These are phyloP conservation scores for Hippophae rhamnoides DNA, from an alignment of 306 rosid genomes.

Conservation along the genomic window DNA sequence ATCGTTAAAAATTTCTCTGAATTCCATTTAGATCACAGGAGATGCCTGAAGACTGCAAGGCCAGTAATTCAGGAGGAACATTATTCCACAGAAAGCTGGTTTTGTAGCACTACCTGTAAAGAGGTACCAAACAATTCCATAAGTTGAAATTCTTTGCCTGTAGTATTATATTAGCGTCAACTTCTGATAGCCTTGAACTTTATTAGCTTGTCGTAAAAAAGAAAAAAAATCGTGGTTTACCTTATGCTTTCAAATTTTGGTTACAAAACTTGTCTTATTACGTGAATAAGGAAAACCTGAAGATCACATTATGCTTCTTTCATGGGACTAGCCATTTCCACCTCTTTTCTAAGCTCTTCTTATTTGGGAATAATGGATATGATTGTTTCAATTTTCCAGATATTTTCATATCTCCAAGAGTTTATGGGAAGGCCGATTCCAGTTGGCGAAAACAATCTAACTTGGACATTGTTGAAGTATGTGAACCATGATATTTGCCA, in stretches of 20 bases:
- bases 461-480: conserved; percentile 64
- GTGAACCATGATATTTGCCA: conserved; percentile 18
- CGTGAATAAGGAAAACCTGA: background rate
- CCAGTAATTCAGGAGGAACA: conserved; percentile 18
- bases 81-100: conserved; percentile 32
- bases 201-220: background rate
- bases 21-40: conserved; percentile 48
- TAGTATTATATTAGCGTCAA: background rate
- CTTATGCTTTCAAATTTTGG: background rate
- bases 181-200: background rate
- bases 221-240: background rate
- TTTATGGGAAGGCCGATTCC: conserved; percentile 43
- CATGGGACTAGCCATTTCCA: too few species aligned
- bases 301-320: too few species aligned
- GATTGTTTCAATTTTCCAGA: conserved; percentile 38
- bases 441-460: conserved; percentile 42
- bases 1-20: conserved; percentile 12
- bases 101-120: conserved; percentile 53
- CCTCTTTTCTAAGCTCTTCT: background rate
- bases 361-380: background rate
- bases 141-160: background rate
- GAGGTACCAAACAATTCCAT: conserved; percentile 33
- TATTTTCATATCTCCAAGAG: conserved; percentile 38
- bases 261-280: background rate
- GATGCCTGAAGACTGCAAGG: conserved; percentile 38